These are phyloP conservation scores for Astrothelium macrocarpum DNA, from an alignment of 495 filamentous ascomycete genomes.

Conservation along the genomic window DNA sequence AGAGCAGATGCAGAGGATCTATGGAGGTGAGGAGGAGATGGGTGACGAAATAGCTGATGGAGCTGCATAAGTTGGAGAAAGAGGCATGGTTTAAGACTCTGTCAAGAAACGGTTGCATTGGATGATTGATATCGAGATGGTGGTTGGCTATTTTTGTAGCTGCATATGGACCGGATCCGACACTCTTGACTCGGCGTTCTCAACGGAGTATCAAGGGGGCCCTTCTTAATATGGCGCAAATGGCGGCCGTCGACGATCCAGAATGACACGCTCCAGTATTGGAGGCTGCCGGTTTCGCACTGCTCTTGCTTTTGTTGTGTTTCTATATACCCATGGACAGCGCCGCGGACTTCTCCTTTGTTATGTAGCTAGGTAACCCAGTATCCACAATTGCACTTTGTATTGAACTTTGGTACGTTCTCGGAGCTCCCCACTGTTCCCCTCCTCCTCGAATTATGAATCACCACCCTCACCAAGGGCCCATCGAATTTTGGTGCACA, in stretches of 20 bases:
- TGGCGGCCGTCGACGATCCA: slow-evolving; percentile 2
- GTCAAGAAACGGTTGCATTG: background rate
- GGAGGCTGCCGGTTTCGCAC: background rate
- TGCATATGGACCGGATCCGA: background rate
- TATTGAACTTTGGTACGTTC: background rate
- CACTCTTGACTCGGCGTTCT: background rate
- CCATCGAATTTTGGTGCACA: background rate
- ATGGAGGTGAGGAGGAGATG: background rate
- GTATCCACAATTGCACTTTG: background rate
- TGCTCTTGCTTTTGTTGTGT: background rate
- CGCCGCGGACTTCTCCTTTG: background rate
- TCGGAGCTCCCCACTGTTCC: background rate
- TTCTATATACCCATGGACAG: background rate
- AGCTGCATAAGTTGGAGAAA: background rate
- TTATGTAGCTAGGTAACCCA: background rate
- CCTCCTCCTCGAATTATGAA: background rate
- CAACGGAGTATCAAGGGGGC: background rate
- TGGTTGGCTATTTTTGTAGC: slow-evolving; percentile 7
- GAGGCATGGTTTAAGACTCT: background rate
- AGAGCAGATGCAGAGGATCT: background rate
- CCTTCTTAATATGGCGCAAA: background rate
- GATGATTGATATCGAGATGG: background rate
- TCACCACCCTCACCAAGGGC: slow-evolving; percentile 5
- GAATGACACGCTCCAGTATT: background rate
- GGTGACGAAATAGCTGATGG: background rate